Evolutionary conservation across 2,329 filamentous ascomycete genomes (phyloP).

Genomic region (Emericellopsis atlantica): DNA sequence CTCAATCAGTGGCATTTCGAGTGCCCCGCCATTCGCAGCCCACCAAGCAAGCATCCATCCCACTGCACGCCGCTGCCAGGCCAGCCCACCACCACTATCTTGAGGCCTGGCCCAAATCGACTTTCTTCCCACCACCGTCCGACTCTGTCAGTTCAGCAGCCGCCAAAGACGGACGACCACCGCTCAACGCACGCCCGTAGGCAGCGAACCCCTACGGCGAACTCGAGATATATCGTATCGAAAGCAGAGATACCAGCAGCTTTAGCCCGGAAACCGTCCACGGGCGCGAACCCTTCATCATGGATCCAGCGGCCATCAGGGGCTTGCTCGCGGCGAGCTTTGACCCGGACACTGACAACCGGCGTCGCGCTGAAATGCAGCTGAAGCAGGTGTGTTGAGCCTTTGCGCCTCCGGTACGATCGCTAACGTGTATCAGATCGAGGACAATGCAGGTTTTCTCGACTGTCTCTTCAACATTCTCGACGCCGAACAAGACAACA

Average conservation of each 20-base stretch:
- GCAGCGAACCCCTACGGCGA: not conserved
- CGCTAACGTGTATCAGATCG: slow-evolving; percentile 47
- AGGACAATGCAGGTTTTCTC: slow-evolving; percentile 80
- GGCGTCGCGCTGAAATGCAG: slow-evolving; percentile 67
- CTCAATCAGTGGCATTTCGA: too few species aligned
- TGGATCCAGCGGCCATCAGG: slow-evolving; percentile 66
- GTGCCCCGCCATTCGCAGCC: too few species aligned
- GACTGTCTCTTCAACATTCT: slow-evolving; percentile 85
- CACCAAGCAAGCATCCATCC: too few species aligned
- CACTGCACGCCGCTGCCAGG: too few species aligned
- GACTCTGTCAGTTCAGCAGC: too few species aligned
- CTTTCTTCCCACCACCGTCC: too few species aligned
- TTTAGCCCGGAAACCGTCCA: too few species aligned
- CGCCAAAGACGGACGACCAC: too few species aligned
- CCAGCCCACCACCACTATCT: too few species aligned
- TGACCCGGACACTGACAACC: slow-evolving; percentile 59
- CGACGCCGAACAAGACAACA: slow-evolving; percentile 73
- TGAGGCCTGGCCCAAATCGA: too few species aligned
- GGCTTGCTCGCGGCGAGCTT: slow-evolving; percentile 68
- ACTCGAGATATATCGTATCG: not conserved
- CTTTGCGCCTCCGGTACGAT: not conserved
- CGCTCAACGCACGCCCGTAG: too few species aligned
- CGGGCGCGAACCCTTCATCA: slow-evolving; percentile 19
- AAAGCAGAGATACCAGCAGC: too few species aligned
- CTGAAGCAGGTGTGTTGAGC: slow-evolving; percentile 58